Base-by-base conservation (phyloP, 176 grass and related monocot species). In the Elymus sibiricus region DNA sequence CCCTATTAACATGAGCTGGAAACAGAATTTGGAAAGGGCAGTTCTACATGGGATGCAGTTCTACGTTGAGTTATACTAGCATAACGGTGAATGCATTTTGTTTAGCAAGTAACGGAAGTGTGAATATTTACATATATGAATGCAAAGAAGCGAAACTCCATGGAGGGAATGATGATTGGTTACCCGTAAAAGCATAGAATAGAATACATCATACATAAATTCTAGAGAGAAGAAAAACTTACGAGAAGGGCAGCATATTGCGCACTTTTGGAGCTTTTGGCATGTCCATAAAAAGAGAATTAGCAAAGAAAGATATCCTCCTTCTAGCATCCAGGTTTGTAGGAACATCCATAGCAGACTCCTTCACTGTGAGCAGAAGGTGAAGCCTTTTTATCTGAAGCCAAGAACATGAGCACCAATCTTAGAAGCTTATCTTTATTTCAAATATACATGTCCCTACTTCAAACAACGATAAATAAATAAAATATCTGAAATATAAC, bases 241-340 rank as follows among this genome's bases (percentile, higher is more conserved):
- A 98, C 95, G 93, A 98, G 82, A 98, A 98, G 76, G 95, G 70
- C 61, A 98, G 71, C 95, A 98, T 98, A 28, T 98, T 83, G 61
- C 95, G 93, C 69, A 98, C 95, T 98, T 94, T 90, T 60, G 93
- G 93, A 82, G 95, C 91, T 71, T 32, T 60, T 70, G 95, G 95
- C 93, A 98, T 98, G 56, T 86, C 89, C 95, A 98, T 98, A 90
- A 98, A 98, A 87, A 98, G 89, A 79, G 95, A 98, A 82, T 98
- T 98, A 68, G 91, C 89, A 84, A 98, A 98, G 91, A 95, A 95
- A 60, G 91, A 95, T 79, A 95, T 94, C 14, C 95, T 68, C 70
- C 95, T 98, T 90, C 93, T 98, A 71, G 95, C 95, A 93, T 98
- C 95, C 13, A 98, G 78, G 79, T 93, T 98, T 49, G 89, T 90